phyloP scores from a whole-genome alignment of 2,329 filamentous ascomycete species.

The Fonsecaea nubica region DNA sequence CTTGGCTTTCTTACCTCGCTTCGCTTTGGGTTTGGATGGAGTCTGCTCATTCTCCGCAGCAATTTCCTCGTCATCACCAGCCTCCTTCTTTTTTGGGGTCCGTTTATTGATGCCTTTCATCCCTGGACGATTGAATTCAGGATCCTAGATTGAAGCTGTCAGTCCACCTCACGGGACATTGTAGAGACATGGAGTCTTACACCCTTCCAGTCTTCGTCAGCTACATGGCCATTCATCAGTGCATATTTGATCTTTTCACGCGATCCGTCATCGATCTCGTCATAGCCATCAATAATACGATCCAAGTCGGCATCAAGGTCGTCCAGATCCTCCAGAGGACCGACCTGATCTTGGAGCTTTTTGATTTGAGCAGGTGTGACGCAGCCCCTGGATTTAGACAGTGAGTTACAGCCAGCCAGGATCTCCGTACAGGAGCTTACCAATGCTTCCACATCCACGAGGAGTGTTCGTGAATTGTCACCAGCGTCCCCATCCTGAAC shows the following conservation, averaged over 20 bases:
- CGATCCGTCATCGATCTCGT: slow-evolving; percentile 72
- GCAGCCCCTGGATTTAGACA: slow-evolving; percentile 71
- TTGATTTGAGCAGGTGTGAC: slow-evolving; percentile 76
- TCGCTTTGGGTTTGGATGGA: slow-evolving; percentile 35
- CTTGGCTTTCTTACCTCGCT: slow-evolving; percentile 41
- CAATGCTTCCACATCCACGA: slow-evolving; percentile 85
- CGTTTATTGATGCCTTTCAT: slow-evolving; percentile 66
- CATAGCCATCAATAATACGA: slow-evolving; percentile 78
- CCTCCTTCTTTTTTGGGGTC: slow-evolving; percentile 43
- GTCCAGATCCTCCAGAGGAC: slow-evolving; percentile 51
- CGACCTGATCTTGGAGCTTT: slow-evolving; percentile 67
- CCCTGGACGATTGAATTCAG: slow-evolving; percentile 74
- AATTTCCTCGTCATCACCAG: slow-evolving; percentile 44
- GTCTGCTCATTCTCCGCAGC: slow-evolving; percentile 37
- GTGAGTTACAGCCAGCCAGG: neutral
- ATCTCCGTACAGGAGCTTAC: slow-evolving; percentile 58
- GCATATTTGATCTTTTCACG: slow-evolving; percentile 77
- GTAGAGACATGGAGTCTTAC: slow-evolving; percentile 61
- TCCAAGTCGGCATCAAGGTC: slow-evolving; percentile 56
- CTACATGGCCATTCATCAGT: slow-evolving; percentile 78
- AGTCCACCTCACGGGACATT: slow-evolving; percentile 9
- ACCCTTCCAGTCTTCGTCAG: slow-evolving; percentile 85
- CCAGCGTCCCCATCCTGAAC: slow-evolving; percentile 76
- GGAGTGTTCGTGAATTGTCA: slow-evolving; percentile 66
- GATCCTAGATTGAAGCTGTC: slow-evolving; percentile 62